These are phyloP conservation scores for Acanthamoeba royreba DNA, from an alignment of 208 protist genomes.

Conservation along the genomic window DNA sequence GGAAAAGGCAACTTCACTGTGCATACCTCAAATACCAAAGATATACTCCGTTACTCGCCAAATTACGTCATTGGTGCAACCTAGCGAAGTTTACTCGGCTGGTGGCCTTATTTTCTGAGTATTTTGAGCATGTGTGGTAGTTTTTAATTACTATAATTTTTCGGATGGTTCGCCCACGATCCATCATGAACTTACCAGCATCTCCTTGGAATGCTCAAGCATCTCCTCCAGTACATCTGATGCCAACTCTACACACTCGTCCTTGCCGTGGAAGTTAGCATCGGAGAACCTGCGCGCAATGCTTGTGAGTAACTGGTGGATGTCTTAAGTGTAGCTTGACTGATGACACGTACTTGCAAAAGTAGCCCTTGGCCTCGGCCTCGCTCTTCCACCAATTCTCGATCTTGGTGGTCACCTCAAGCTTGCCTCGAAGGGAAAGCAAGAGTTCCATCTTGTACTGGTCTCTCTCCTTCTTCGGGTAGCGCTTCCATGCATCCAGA, in stretches of 20 bases:
- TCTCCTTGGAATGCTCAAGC: not conserved
- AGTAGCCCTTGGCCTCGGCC: not conserved
- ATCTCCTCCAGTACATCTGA: constrained; percentile 2
- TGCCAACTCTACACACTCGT: not conserved
- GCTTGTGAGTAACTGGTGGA: not conserved
- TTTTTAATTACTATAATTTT: not conserved
- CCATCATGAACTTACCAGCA: not conserved
- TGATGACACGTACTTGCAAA: not conserved
- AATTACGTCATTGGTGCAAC: too few species aligned
- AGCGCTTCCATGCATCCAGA: constrained; percentile 8
- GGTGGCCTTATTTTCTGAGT: too few species aligned
- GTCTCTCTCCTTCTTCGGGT: not conserved
- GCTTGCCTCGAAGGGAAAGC: not conserved
- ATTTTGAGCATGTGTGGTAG: too few species aligned
- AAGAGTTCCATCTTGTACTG: constrained; percentile 22
- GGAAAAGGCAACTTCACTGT: too few species aligned
- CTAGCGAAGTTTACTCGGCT: too few species aligned
- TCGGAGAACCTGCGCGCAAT: not conserved
- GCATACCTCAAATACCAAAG: too few species aligned
- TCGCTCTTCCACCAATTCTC: constrained; percentile 41
- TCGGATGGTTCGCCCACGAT: not conserved
- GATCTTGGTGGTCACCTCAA: constrained; percentile 1
- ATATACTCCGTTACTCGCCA: too few species aligned
- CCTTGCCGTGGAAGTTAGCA: not conserved
- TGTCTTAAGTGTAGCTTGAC: not conserved